Evolutionary conservation across 768 basidiomycete genomes (phyloP), one percentile per base, ranked within the genome.

Genomic region (Nidularia pulvinata): DNA sequence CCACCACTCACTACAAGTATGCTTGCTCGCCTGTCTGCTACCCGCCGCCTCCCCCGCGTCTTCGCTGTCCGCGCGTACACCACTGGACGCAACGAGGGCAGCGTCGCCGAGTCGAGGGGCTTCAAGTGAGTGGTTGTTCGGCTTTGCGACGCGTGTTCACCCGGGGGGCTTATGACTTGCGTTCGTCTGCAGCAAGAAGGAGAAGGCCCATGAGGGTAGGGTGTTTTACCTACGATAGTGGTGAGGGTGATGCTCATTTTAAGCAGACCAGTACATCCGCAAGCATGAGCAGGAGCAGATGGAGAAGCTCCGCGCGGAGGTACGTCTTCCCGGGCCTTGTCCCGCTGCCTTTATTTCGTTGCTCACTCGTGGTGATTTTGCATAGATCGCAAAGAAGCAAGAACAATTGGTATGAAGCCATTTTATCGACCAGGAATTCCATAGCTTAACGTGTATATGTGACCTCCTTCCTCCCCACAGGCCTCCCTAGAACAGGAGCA

Each of bases 401-500:
- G 43, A 7, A 10, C 42, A 52, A 52, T 33, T 52, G 42, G 51
- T 52, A 33, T 11, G 49, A 16, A 11, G 19, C 11, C 22, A 10
- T 19, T 11, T 50, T 50, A 16, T 16, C n/a, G 6, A 39, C 22
- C 11, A 9, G 7, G 11, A 22, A 39, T 11, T 50, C n/a, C 39
- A 22, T 7, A 39, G 37, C 7, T 39, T 39, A 33, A 46, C 7
- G n/a, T n/a, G n/a, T n/a, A n/a, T n/a, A 11, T 49, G 48, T 32
- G 9, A 30, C 6, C 10, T 34, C 14, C 6, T 22, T 6, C 10
- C 33, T 39, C 25, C 19, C 11, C 13, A 32, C 25, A 58, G 57
- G 32, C 44, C 46, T 10, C 50, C 7, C 54, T 58, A 14, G 16
- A 55, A 42, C 50, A 58, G 43, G 39, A 58, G 14, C 50, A 55